These are phyloP conservation scores for Musa acuminata DNA, from an alignment of 176 grass and related monocot species.

Conservation along the genomic window DNA sequence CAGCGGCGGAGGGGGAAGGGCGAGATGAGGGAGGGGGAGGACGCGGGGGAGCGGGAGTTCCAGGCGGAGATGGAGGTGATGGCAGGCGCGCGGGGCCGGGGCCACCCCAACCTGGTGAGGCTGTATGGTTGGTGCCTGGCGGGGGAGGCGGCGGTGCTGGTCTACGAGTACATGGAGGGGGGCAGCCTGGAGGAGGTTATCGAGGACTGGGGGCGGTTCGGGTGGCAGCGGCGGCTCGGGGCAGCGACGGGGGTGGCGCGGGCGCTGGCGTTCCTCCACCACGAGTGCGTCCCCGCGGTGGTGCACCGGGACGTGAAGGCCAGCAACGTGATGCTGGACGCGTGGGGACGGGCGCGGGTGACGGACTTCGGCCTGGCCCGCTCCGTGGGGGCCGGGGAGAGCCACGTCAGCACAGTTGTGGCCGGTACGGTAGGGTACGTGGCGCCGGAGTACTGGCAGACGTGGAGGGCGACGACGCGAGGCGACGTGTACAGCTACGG, in stretches of 20 bases:
- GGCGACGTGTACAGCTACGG: slow-evolving; percentile 95
- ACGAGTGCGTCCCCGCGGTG: slow-evolving; percentile 75
- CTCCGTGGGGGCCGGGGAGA: slow-evolving; percentile 57
- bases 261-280: slow-evolving; percentile 69
- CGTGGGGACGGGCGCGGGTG: slow-evolving; percentile 37
- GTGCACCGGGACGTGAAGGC: slow-evolving; percentile 97
- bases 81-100: slow-evolving; percentile 19
- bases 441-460: slow-evolving; percentile 75
- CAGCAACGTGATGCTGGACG: slow-evolving; percentile 75
- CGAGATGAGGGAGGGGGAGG: slow-evolving; percentile 13
- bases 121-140: slow-evolving; percentile 89
- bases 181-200: slow-evolving; percentile 64
- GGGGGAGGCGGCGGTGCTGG: slow-evolving; percentile 50
- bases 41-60: slow-evolving; percentile 64
- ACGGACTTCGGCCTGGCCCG: slow-evolving; percentile 88
- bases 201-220: slow-evolving; percentile 28
- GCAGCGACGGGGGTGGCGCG: slow-evolving; percentile 55
- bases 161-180: slow-evolving; percentile 86
- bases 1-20: slow-evolving; percentile 31
- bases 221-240: slow-evolving; percentile 36
- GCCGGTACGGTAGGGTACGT: slow-evolving; percentile 94
- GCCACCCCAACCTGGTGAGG: slow-evolving; percentile 77
- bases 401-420: slow-evolving; percentile 85
- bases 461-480: slow-evolving; percentile 84
- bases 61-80: slow-evolving; percentile 92